Conservation (phyloP, 2,329 filamentous ascomycete species). For the Monilinia fructigena region DNA sequence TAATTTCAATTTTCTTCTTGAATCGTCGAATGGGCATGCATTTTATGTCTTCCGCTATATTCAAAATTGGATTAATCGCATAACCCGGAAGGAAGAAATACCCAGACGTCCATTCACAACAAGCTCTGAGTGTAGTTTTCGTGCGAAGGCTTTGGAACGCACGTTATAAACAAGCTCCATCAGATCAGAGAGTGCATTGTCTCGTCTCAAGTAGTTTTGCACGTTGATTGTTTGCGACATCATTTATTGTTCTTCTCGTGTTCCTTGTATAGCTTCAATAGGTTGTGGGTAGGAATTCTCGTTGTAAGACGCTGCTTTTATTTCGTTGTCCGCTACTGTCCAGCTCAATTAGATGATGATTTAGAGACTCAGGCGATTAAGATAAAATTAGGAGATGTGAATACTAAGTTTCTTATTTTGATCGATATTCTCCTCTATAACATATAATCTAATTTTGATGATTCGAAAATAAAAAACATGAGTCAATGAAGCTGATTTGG, state of each 20-base stretch:
- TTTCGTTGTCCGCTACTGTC: not conserved
- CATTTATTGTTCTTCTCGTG: not conserved
- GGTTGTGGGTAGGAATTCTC: not conserved
- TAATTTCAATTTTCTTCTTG: not conserved
- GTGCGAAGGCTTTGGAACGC: not conserved
- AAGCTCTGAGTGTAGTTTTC: not conserved
- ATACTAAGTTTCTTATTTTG: not conserved
- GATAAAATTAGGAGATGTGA: not conserved
- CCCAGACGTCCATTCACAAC: not conserved
- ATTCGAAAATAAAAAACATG: not conserved
- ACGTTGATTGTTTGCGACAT: not conserved
- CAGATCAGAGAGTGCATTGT: not conserved
- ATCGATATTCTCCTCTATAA: not conserved
- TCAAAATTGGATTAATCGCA: not conserved
- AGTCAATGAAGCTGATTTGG: not conserved
- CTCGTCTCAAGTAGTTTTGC: not conserved
- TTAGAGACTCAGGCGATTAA: not conserved
- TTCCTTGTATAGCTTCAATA: not conserved
- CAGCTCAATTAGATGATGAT: not conserved
- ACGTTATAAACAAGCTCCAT: constrained; percentile 2
- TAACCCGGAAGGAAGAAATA: not conserved
- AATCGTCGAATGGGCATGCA: not conserved
- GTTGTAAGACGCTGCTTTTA: not conserved
- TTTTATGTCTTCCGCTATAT: not conserved
- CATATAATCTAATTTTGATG: not conserved